Evolutionary conservation across 2,329 filamentous ascomycete species (phyloP), one percentile per base, ranked within the genome.

Genomic region (Annulohypoxylon truncatum): DNA sequence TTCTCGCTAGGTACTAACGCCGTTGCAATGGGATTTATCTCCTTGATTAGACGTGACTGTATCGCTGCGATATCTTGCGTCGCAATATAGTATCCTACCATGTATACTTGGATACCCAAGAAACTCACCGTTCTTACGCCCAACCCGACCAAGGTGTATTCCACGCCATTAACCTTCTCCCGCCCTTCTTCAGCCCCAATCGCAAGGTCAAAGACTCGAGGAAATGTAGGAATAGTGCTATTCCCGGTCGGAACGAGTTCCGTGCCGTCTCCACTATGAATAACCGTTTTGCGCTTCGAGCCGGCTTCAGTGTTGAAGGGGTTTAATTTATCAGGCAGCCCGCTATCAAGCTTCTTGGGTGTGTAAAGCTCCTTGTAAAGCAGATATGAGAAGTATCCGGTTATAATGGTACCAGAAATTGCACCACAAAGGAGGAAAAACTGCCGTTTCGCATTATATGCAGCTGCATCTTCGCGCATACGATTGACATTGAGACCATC

Each of bases 91-190:
- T 96, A 88, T 13, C 95, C 96, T 0, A 97, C 92, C 15, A 98
- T 92, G 81, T 99, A 99, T 56, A 99, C 96, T 77, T 97, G 90
- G 46, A 99, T 93, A 51, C 88, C 83, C 46, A 98, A 82, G 78
- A 98, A 97, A 22, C 92, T 96, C 29, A 99, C 96, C 0, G 91
- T 94, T 59, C 96, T 88, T 68, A 96, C 90, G 15, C 96, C 96
- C 4, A 97, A 82, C 0, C 96, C 96, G 5, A 98, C 86, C 0
- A 98, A 85, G 20, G 93, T 94, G 78, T 97, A 98, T 73, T 97
- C 91, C 73, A 79, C 84, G 64, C 81, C 75, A 51, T 81, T 78
- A 55, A 82, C 70, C 13, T 71, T 72, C 60, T 76, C 72, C 51
- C 69, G 61, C 22, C 65, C 66, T 54, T 48, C 66, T 59, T 66